Percentiles rank a stretch among this genome's conserved stretches.
phyloP scores from a whole-genome alignment of 1,284 basidiomycete genomes.

The Melampsora larici-populina region DNA sequence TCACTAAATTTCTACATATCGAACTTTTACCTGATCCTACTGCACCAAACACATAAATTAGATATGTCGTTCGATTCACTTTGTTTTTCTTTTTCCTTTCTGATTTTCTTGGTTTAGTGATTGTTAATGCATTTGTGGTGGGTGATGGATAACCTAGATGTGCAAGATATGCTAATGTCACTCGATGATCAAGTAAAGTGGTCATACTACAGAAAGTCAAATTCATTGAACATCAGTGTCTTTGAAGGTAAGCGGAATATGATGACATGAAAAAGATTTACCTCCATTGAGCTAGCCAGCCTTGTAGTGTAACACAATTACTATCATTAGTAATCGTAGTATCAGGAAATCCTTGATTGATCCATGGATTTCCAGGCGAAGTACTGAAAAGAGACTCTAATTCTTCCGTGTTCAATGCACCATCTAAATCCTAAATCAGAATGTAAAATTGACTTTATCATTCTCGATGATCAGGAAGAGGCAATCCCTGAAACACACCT shows the following conservation, averaged over 20 bases:
- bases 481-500: conserved; percentile 58
- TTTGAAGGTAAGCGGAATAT: neutral
- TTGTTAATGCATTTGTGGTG: conserved; percentile 53
- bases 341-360: conserved; percentile 76
- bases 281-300: conserved; percentile 99
- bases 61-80: conserved; percentile 80
- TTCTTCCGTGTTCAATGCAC: conserved; percentile 80
- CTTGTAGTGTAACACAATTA: conserved; percentile 87
- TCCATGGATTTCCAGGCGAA: conserved; percentile 91
- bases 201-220: conserved; percentile 70
- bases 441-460: conserved; percentile 11
- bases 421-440: conserved; percentile 76
- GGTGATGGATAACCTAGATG: conserved; percentile 76
- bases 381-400: conserved; percentile 86
- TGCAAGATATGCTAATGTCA: conserved; percentile 90
- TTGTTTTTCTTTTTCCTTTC: conserved; percentile 78
- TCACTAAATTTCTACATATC: conserved; percentile 76
- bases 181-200: conserved; percentile 84
- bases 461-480: neutral
- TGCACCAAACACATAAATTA: conserved; percentile 89
- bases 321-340: conserved; percentile 84
- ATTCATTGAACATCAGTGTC: neutral
- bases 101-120: conserved; percentile 64
- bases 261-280: conserved; percentile 52
- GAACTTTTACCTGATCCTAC: conserved; percentile 94